A percentile compares a stretch with the other conserved stretches of the same genome.
phyloP scores from a whole-genome alignment of 106 monocot genomes.

The Apostasia shenzhenica region DNA sequence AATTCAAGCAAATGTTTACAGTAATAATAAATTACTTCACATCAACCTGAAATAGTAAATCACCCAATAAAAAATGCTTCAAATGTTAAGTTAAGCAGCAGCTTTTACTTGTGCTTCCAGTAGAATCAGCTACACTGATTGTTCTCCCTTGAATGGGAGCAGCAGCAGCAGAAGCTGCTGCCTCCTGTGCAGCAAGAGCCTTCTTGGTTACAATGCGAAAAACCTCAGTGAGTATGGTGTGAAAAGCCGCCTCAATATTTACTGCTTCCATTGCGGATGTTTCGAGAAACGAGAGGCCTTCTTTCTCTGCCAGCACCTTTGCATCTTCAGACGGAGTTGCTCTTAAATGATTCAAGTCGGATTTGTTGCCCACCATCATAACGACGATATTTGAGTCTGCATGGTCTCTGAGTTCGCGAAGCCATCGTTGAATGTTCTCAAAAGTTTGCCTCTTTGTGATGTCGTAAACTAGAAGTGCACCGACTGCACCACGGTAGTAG shows the following conservation, averaged over 20 bases:
- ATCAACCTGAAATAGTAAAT: too few relatives aligned
- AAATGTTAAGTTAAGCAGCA: slow-evolving; percentile 47
- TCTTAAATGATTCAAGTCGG: slow-evolving; percentile 59
- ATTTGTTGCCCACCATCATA: slow-evolving; percentile 80
- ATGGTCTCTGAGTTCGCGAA: slow-evolving; percentile 70
- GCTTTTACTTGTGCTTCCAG: slow-evolving; percentile 7
- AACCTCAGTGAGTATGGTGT: slow-evolving; percentile 47
- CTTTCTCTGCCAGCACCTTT: slow-evolving; percentile 52
- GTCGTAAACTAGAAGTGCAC: slow-evolving; percentile 68
- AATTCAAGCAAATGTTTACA: too few relatives aligned
- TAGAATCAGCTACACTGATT: slow-evolving; percentile 49
- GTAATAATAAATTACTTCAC: too few relatives aligned
- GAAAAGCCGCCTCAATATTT: slow-evolving; percentile 65
- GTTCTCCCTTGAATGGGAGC: slow-evolving; percentile 51
- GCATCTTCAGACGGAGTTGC: slow-evolving; percentile 38
- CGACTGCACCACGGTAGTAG: slow-evolving; percentile 72
- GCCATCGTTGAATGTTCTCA: slow-evolving; percentile 68
- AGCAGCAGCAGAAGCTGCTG: slow-evolving; percentile 10
- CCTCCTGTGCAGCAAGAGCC: slow-evolving; percentile 55
- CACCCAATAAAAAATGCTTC: too few relatives aligned
- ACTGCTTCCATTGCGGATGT: slow-evolving; percentile 64
- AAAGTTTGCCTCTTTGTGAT: slow-evolving; percentile 78
- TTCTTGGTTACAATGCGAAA: slow-evolving; percentile 62
- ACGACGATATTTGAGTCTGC: slow-evolving; percentile 75
- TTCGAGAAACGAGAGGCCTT: slow-evolving; percentile 68